Conservation (phyloP, 1,284 basidiomycete species). For the Pyrrhoderma lamaoense region DNA sequence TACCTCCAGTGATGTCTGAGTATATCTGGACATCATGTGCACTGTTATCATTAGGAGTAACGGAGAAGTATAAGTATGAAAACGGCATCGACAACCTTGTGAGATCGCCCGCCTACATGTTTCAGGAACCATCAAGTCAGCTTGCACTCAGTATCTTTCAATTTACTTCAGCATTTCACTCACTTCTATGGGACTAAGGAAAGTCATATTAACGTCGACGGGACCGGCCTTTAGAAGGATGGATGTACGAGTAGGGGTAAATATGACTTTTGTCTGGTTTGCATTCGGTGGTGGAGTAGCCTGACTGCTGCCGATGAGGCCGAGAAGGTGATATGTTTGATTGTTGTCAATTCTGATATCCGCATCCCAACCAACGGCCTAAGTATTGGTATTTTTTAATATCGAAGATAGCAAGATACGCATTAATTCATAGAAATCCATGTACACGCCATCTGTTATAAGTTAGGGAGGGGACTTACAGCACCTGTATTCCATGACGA, state of each 20-base stretch:
- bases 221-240: slow-evolving; percentile 32
- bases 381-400: too few relatives aligned
- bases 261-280: slow-evolving; percentile 10
- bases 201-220: slow-evolving; percentile 33
- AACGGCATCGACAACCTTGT: slow-evolving; percentile 30
- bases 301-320: too few relatives aligned
- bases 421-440: too few relatives aligned
- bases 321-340: too few relatives aligned
- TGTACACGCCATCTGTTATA: too few relatives aligned
- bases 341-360: too few relatives aligned
- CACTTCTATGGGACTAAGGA: slow-evolving; percentile 36
- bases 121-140: background rate
- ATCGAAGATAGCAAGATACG: too few relatives aligned
- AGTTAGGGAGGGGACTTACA: too few relatives aligned
- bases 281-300: too few relatives aligned
- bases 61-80: slow-evolving; percentile 22
- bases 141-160: background rate
- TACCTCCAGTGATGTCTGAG: slow-evolving; percentile 18
- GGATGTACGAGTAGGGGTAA: slow-evolving; percentile 32
- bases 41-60: slow-evolving; percentile 21
- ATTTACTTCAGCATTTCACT: background rate
- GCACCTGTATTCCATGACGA: too few relatives aligned
- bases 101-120: too few relatives aligned
- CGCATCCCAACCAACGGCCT: background rate
- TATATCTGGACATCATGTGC: slow-evolving; percentile 21